Conservation (phyloP, 1,284 basidiomycete genomes). For the Gymnopus androsaceus region DNA sequence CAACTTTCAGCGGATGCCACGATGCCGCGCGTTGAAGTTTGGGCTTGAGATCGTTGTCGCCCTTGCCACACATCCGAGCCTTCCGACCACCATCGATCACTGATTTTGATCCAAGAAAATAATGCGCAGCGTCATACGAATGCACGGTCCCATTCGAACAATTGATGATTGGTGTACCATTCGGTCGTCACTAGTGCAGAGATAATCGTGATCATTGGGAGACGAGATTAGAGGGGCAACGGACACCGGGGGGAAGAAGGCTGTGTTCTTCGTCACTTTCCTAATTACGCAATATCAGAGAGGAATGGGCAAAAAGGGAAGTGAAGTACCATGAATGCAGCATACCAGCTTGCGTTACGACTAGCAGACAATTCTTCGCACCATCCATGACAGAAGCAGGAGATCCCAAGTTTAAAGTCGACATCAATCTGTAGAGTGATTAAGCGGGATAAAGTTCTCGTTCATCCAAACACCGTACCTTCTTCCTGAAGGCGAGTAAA, state of each 20-base stretch:
- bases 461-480: conserved; percentile 47
- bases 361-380: conserved; percentile 63
- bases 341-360: conserved; percentile 71
- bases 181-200: conserved; percentile 70
- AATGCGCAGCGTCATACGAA: conserved; percentile 74
- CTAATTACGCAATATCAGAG: conserved; percentile 38
- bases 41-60: conserved; percentile 50
- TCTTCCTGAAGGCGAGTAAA: conserved; percentile 81
- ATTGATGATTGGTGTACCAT: conserved; percentile 76
- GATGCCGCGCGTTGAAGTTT: conserved; percentile 46
- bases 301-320: not conserved
- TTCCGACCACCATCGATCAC: conserved; percentile 78
- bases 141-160: conserved; percentile 75
- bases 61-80: conserved; percentile 82
- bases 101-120: conserved; percentile 70
- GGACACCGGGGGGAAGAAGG: conserved; percentile 66
- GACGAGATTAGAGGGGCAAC: conserved; percentile 59
- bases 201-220: conserved; percentile 55
- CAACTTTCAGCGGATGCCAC: conserved; percentile 57
- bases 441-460: conserved; percentile 1
- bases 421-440: conserved; percentile 58
- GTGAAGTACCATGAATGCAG: conserved; percentile 69
- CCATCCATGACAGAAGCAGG: conserved; percentile 71
- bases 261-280: conserved; percentile 68
- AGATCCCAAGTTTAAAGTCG: conserved; percentile 72